Evolutionary conservation across 169 alveolate species (phyloP), one percentile per base, ranked within the genome.

Genomic region (Cryptosporidium baileyi): DNA sequence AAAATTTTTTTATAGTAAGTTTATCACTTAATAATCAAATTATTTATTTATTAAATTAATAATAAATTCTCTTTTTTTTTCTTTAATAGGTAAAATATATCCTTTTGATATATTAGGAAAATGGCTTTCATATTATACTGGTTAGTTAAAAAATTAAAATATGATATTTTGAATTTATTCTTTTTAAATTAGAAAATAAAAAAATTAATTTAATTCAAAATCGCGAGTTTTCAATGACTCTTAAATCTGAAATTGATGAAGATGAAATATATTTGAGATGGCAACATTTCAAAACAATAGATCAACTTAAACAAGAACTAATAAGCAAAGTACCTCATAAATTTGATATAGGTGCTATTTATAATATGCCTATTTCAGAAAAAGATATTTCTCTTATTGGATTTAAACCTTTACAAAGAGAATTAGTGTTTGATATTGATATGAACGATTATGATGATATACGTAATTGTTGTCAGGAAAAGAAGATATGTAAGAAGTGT

Each of bases 401-500:
- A 61, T 89, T 89, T 8, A 40, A 54, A 47, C 85, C 63, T 13
- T 51, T 54, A 1, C 85, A 74, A 36, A 74, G 85, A 90, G 99
- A 98, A 85, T 82, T 98, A 54, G 99, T 98, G 30, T 95, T 98
- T 62, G 99, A 98, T 94, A 97, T 97, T 59, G 99, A 98, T 94
- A 96, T 98, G 99, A 96, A 97, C 88, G 99, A 97, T 90, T 98
- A 98, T 90, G 99, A 98, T 89, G 97, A 97, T 81, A 95, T 97
- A 15, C 94, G 99, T 82, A 97, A 98, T 24, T 98, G 99, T 90
- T 98, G 99, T 89, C 74, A 92, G 38, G 99, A 97, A 24, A 97
- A 98, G 41, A 94, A 91, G 36, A 93, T 98, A 26, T 97, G 99
- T 91, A 85, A 91, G 51, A 95, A 95, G 80, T 97, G 99, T 91